Conservation (phyloP, 2,329 filamentous ascomycete genomes). For the Phyllosticta capitalensis region DNA sequence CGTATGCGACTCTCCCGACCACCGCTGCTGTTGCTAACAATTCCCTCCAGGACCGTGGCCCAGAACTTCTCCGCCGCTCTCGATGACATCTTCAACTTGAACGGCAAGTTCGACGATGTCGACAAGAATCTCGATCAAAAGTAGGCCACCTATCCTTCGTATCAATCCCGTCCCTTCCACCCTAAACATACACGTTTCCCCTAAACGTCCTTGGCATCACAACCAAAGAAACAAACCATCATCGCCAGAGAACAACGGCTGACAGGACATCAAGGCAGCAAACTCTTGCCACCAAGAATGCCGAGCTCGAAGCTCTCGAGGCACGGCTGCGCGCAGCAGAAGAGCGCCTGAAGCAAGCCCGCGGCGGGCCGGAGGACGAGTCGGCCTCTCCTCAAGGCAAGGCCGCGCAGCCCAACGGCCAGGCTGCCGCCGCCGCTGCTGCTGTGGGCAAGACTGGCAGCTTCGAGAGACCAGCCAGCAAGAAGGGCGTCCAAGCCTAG, state of each 20-base stretch:
- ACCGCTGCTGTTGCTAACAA: background rate
- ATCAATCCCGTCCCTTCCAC: background rate
- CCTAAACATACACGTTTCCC: background rate
- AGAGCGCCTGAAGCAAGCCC: conserved; percentile 49
- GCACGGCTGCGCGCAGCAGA: conserved; percentile 77
- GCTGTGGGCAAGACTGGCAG: background rate
- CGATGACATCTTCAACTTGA: conserved; percentile 82
- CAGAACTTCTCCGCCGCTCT: conserved; percentile 78
- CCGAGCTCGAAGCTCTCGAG: conserved; percentile 80
- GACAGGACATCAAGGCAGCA: conserved; percentile 54
- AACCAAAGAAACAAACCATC: background rate
- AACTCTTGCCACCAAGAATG: conserved; percentile 60
- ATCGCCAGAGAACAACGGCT: background rate
- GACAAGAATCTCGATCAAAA: conserved; percentile 70
- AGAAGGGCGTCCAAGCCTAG: background rate
- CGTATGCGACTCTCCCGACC: conserved; percentile 46
- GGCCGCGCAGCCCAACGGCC: background rate
- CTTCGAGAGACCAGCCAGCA: background rate
- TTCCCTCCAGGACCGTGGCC: conserved; percentile 63
- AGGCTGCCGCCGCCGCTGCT: background rate
- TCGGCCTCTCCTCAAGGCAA: background rate
- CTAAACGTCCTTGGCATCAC: background rate
- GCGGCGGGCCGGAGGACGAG: conserved; percentile 19
- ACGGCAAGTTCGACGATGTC: conserved; percentile 64
- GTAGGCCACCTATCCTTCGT: conserved; percentile 46